phyloP scores from a whole-genome alignment of 2,329 filamentous ascomycete genomes.

The Botrytis deweyae region DNA sequence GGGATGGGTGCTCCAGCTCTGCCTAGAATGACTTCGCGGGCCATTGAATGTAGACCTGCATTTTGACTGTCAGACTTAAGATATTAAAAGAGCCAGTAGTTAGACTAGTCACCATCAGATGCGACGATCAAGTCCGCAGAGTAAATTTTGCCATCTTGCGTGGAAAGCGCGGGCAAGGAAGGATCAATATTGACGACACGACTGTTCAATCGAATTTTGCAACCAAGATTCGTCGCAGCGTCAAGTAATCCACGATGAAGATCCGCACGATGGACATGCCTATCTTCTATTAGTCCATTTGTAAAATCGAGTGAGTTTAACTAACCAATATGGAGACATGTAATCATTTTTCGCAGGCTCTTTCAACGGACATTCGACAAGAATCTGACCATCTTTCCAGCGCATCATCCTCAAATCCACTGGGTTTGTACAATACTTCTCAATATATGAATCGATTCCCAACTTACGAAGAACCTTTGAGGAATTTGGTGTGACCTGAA shows the following conservation, averaged over 20 bases:
- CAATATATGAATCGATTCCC: constrained; percentile 23
- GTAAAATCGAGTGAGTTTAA: not conserved
- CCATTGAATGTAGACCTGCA: constrained; percentile 3
- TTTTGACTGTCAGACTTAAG: not conserved
- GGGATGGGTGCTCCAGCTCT: constrained; percentile 35
- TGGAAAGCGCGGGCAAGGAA: not conserved
- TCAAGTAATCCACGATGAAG: not conserved
- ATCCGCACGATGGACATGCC: constrained; percentile 8
- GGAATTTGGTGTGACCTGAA: not conserved
- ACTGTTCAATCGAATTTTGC: not conserved
- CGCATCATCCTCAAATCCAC: constrained; percentile 30
- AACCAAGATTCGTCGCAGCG: not conserved
- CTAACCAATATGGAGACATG: constrained; percentile 1
- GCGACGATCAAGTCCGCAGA: not conserved
- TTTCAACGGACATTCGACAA: constrained; percentile 28
- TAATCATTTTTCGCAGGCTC: constrained; percentile 26
- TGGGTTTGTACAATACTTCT: constrained; percentile 25
- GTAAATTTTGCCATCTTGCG: not conserved
- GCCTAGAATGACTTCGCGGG: constrained; percentile 41
- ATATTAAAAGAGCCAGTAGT: not conserved
- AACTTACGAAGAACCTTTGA: not conserved
- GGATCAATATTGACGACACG: not conserved
- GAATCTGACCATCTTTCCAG: constrained; percentile 25
- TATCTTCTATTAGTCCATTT: not conserved
- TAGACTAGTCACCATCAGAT: not conserved